Evolutionary conservation across 2,329 filamentous ascomycete genomes (phyloP).

Genomic region (Pleomassaria siparia): DNA sequence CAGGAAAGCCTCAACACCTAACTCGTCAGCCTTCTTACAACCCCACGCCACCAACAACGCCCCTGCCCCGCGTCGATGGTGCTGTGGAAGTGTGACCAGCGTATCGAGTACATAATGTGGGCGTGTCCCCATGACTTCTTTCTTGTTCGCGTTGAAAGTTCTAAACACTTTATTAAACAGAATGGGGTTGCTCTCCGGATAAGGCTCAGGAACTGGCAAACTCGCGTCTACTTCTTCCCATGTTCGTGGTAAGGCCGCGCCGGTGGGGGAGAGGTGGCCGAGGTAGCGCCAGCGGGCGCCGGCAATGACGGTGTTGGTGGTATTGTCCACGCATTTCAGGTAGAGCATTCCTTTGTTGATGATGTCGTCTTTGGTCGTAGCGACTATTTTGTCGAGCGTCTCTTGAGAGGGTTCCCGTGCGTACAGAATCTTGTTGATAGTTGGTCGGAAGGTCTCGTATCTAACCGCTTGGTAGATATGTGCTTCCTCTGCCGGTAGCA

Average conservation of each 20-base stretch:
- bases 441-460: slow-evolving; percentile 31
- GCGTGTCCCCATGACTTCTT: slow-evolving; percentile 22
- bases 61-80: slow-evolving; percentile 36
- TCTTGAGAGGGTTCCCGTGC: slow-evolving; percentile 24
- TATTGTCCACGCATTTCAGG: slow-evolving; percentile 31
- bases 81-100: slow-evolving; percentile 32
- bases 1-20: slow-evolving; percentile 33
- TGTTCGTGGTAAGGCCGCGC: slow-evolving; percentile 17
- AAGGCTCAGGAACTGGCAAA: slow-evolving; percentile 24
- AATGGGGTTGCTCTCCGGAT: slow-evolving; percentile 28
- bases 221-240: slow-evolving; percentile 32
- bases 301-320: slow-evolving; percentile 29
- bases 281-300: slow-evolving; percentile 33
- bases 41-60: slow-evolving; percentile 37
- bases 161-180: slow-evolving; percentile 22
- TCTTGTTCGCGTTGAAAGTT: slow-evolving; percentile 27
- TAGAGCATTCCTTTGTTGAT: slow-evolving; percentile 27
- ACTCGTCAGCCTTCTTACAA: slow-evolving; percentile 32
- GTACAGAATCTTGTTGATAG: slow-evolving; percentile 40
- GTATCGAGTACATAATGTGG: slow-evolving; percentile 34
- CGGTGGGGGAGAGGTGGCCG: slow-evolving; percentile 7
- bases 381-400: slow-evolving; percentile 26
- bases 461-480: slow-evolving; percentile 34
- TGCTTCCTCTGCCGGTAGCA: slow-evolving; percentile 30
- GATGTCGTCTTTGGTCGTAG: slow-evolving; percentile 25